phyloP scores from a whole-genome alignment of 2,329 filamentous ascomycete genomes.

The Ophiostoma fasciatum region DNA sequence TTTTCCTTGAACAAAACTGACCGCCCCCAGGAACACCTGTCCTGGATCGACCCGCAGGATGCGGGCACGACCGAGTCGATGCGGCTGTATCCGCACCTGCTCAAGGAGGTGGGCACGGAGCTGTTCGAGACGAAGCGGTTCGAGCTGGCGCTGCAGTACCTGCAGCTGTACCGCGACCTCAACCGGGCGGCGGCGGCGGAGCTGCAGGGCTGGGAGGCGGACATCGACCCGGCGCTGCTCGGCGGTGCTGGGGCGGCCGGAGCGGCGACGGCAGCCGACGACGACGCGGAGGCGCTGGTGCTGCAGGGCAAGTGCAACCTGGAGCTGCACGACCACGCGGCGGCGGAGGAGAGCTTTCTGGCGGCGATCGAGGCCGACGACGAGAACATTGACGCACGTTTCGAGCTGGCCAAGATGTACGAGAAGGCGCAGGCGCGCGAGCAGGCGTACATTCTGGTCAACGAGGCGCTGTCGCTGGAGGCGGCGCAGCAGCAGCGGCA shows the following conservation, averaged over 20 bases:
- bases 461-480: slow-evolving; percentile 56
- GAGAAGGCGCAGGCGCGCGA: slow-evolving; percentile 59
- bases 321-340: slow-evolving; percentile 43
- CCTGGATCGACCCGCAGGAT: slow-evolving; percentile 53
- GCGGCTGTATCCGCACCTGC: slow-evolving; percentile 61
- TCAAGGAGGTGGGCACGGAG: slow-evolving; percentile 47
- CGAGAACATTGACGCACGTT: slow-evolving; percentile 59
- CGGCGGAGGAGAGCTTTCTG: slow-evolving; percentile 66
- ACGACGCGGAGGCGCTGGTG: slow-evolving; percentile 34
- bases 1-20: background rate
- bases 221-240: background rate
- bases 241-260: too few species aligned
- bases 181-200: slow-evolving; percentile 20
- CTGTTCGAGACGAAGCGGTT: slow-evolving; percentile 24
- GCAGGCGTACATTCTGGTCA: slow-evolving; percentile 62
- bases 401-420: slow-evolving; percentile 72
- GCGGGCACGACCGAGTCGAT: slow-evolving; percentile 32
- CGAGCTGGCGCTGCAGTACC: slow-evolving; percentile 36
- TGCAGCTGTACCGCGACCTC: slow-evolving; percentile 36
- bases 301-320: slow-evolving; percentile 56
- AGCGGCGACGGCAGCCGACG: too few species aligned
- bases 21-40: slow-evolving; percentile 35
- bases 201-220: slow-evolving; percentile 1
- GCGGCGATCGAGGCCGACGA: slow-evolving; percentile 58
- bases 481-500: slow-evolving; percentile 26